phyloP scores from a whole-genome alignment of 148 eudicot genomes.

The Euryodendron excelsum region DNA sequence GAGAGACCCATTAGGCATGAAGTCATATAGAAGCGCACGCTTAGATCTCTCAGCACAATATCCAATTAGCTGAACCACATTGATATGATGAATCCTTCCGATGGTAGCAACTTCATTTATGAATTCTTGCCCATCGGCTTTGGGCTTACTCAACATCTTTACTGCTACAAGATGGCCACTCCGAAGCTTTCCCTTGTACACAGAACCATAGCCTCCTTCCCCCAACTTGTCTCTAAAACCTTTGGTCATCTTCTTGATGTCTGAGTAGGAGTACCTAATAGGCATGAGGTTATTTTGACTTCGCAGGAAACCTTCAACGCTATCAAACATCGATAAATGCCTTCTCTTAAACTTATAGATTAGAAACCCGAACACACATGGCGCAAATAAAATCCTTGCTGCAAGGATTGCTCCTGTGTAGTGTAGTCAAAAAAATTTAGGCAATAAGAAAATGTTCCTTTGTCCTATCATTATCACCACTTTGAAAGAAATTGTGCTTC shows the following conservation, averaged over 20 bases:
- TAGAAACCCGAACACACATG: neutral
- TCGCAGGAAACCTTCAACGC: too few species aligned
- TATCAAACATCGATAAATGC: too few species aligned
- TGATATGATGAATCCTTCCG: too few species aligned
- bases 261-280: too few species aligned
- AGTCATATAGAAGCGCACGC: conserved; percentile 29
- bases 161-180: conserved; percentile 31
- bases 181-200: too few species aligned
- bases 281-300: too few species aligned
- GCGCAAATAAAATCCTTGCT: conserved; percentile 5
- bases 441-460: neutral
- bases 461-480: neutral
- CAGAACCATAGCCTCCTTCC: too few species aligned
- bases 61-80: too few species aligned
- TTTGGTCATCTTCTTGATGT: too few species aligned
- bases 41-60: too few species aligned
- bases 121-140: conserved; percentile 29
- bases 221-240: too few species aligned
- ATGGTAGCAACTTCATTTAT: conserved; percentile 28
- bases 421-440: neutral
- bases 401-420: neutral
- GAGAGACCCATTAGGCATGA: conserved; percentile 31
- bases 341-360: conserved; percentile 20
- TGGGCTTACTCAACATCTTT: conserved; percentile 21
- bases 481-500: too few species aligned